These are phyloP conservation scores for Myxozyma udenii DNA, from an alignment of 805 yeast species.

Conservation along the genomic window DNA sequence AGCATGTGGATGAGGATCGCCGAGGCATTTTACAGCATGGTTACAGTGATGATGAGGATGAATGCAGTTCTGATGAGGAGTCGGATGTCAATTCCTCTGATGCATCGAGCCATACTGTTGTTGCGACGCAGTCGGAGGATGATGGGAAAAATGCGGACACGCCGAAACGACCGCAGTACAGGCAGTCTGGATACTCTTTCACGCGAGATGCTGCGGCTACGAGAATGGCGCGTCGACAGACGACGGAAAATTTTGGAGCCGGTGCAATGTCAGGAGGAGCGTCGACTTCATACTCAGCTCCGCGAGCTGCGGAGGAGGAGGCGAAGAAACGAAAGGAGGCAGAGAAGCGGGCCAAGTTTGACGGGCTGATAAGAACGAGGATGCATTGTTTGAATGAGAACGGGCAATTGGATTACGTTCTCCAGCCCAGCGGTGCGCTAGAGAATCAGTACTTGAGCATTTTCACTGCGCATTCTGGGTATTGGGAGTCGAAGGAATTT, in stretches of 20 bases:
- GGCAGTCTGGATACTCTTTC: slow-evolving; percentile 8
- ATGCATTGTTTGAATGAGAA: slow-evolving; percentile 59
- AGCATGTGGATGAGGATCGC: slow-evolving; percentile 3
- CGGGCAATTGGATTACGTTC: slow-evolving; percentile 80
- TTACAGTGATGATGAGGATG: slow-evolving; percentile 7
- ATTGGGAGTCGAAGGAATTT: slow-evolving; percentile 81
- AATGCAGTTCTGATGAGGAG: background rate
- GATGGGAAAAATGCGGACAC: background rate
- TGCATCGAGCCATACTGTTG: background rate
- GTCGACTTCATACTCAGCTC: slow-evolving; percentile 1
- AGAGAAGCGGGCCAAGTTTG: slow-evolving; percentile 4
- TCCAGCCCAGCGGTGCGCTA: slow-evolving; percentile 59
- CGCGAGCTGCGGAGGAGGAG: background rate
- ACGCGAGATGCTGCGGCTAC: slow-evolving; percentile 13
- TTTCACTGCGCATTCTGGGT: slow-evolving; percentile 82
- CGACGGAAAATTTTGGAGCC: no score
- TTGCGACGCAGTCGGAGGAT: no score
- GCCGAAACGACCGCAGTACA: slow-evolving; percentile 2
- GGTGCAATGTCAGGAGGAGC: background rate
- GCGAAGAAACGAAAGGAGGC: slow-evolving; percentile 1
- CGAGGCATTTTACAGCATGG: slow-evolving; percentile 3
- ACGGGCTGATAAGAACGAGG: slow-evolving; percentile 34
- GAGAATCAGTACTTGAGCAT: slow-evolving; percentile 80
- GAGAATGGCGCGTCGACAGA: background rate
- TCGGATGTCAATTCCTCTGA: background rate